Base-by-base conservation (phyloP, 495 filamentous ascomycete genomes). In the Emericellopsis terricola region DNA sequence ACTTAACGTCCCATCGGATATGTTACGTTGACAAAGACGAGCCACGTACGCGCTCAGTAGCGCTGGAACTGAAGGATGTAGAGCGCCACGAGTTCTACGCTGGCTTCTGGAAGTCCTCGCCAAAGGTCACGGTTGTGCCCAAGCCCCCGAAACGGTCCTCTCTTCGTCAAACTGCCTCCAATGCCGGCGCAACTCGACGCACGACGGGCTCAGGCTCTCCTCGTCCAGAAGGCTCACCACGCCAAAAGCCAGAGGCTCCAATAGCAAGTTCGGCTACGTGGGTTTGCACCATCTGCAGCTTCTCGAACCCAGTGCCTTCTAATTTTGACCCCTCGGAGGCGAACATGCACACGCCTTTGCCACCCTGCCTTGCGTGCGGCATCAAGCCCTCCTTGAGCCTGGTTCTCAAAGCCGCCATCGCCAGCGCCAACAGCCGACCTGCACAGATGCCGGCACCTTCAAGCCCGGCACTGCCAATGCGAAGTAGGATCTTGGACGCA, bases 201-300 rank as follows among this genome's bases (percentile, higher is more conserved):
- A 39, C 62, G 54, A 33, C 48, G 56, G 30, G 60, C 51, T 6
- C 41, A 62, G 11, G 66, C 70, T 2, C 60, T 65, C 19, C 17
- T 62, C 57, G 28, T 48, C 55, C 13, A 65, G 68, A 8, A 64
- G 64, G 19, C 20, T 23, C 20, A 26, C 53, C 68, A 4, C 49
- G 61, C 28, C 53, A 65, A 13, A 49, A 60, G 4, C 54, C 69
- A 17, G 59, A 66, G 3, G 52, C 62, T 8, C 36, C 62, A 4
- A 50, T 64, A 26, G 47, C 57, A 7, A 73, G 63, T 45, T 62
- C 61, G 37, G 85, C 80, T 3, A 93, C 86, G n/a, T 97, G 89
- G 89, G 75, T 97, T 29, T 97, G 91, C 59, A 78, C 82, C 2
- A 96, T 97, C 48, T 97, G 89, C 57, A 84, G 81, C 29, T 87